A percentile compares a stretch with the other conserved stretches of the same genome.
Evolutionary conservation across 768 basidiomycete genomes (phyloP).

Genomic region (Dioszegia aurantiaca): DNA sequence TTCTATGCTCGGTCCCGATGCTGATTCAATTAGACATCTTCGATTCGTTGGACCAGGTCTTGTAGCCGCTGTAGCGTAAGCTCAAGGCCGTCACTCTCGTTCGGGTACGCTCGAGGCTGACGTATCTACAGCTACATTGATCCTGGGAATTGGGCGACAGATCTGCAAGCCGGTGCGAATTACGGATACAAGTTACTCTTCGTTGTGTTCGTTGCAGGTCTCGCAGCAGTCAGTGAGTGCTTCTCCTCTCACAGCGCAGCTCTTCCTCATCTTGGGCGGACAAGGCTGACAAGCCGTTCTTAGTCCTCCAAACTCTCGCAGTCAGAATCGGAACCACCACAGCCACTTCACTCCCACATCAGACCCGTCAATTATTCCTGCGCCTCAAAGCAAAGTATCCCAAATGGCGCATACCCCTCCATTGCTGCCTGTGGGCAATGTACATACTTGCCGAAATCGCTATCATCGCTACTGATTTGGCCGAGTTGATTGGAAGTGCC

Average conservation of each 20-base stretch:
- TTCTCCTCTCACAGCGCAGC: too few species aligned
- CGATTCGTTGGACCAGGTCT: slow-evolving; percentile 70
- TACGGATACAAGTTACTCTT: slow-evolving; percentile 86
- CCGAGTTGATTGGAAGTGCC: slow-evolving; percentile 76
- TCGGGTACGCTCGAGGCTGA: too few species aligned
- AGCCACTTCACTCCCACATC: slow-evolving; percentile 39
- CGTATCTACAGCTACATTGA: slow-evolving; percentile 55
- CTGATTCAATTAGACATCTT: slow-evolving; percentile 30
- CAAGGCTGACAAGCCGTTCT: too few species aligned
- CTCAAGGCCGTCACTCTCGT: too few species aligned
- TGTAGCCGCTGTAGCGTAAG: slow-evolving; percentile 70
- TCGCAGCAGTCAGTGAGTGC: slow-evolving; percentile 64
- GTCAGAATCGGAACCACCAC: slow-evolving; percentile 65
- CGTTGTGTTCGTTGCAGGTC: slow-evolving; percentile 73
- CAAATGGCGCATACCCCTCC: slow-evolving; percentile 35
- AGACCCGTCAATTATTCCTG: slow-evolving; percentile 42
- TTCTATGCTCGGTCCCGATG: too few species aligned
- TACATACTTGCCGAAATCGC: slow-evolving; percentile 61
- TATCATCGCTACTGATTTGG: slow-evolving; percentile 73
- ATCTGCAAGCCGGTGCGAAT: slow-evolving; percentile 77
- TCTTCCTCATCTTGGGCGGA: too few species aligned
- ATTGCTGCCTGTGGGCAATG: slow-evolving; percentile 26
- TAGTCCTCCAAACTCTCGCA: slow-evolving; percentile 77
- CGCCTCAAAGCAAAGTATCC: slow-evolving; percentile 46
- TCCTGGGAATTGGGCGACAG: slow-evolving; percentile 79